phyloP scores from a whole-genome alignment of 495 filamentous ascomycete genomes.

The Terfezia claveryi region DNA sequence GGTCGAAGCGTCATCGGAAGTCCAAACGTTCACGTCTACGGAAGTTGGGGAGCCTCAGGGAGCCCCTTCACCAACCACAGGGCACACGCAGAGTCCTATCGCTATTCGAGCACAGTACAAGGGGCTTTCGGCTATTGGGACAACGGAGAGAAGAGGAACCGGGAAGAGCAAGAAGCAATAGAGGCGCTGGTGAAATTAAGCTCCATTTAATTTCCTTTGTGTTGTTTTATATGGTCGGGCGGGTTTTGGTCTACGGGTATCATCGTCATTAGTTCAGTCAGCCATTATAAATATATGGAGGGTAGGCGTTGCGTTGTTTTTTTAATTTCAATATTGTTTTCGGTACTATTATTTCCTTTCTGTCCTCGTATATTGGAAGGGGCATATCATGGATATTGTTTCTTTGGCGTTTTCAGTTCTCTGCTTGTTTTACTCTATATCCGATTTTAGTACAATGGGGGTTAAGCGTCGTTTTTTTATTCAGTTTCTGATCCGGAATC shows the following conservation, averaged over 20 bases:
- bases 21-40: conserved; percentile 5
- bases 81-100: background rate
- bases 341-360: background rate
- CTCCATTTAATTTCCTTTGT: conserved; percentile 3
- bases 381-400: background rate
- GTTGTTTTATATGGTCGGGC: background rate
- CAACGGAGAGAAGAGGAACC: conserved; percentile 5
- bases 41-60: conserved; percentile 1
- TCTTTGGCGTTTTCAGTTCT: background rate
- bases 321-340: background rate
- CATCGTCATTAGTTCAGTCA: background rate
- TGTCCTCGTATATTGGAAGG: background rate
- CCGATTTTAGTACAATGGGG: background rate
- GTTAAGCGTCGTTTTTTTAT: too few species aligned
- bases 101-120: background rate
- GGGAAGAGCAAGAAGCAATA: conserved; percentile 18
- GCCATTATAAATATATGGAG: background rate
- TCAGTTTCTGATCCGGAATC: too few species aligned
- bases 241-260: background rate
- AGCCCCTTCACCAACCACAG: background rate
- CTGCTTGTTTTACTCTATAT: background rate
- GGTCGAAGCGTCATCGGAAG: conserved; percentile 6
- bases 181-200: conserved; percentile 20
- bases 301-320: background rate
- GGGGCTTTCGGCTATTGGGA: background rate